Base-by-base conservation (phyloP, 345 rosid genomes). In the Syzygium aqueum region DNA sequence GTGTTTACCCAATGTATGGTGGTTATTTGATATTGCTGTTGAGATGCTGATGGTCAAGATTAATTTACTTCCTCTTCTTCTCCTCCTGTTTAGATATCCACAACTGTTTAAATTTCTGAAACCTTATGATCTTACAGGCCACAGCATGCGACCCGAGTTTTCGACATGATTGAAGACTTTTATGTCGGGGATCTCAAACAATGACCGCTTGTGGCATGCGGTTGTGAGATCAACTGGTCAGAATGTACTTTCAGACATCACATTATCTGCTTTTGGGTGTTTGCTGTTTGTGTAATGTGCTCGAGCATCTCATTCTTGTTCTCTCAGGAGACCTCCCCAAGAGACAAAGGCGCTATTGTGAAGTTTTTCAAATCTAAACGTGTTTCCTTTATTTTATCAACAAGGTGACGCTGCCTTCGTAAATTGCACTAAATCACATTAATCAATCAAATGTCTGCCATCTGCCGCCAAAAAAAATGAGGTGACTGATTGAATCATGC, bases 141-240 rank as follows among this genome's bases (percentile, higher is more conserved):
- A 40, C 99, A 97, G 88, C 98, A 96, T 84, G 96, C 94, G 0
- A 93, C 94, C 85, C 92, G 95, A 53, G 96, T 94, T 46, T 97
- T 96, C 88, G 96, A 95, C 91, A 93, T 94, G 95, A 93, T 96
- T 21, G 99, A 93, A 3, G 98, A 97, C 90, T 97, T 94, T 88
- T 94, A 90, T 90, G 90, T 97, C 63, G 98, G 96, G 43, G 91
- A 95, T 85, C 93, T 97, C 77, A 90, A 86, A 84, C 84, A 85
- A 85, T 93, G 90, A 88, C 78, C 10, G 19, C 30, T 56, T 21
- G 43, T 73, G 49, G 46, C 14, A 17, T 33, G 19, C 27, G 15
- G 56, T 19, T 43, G 51, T 59, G 15, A n/a, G 43, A 50, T 43
- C 85, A 53, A 17, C 85, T 84, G 40, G 59, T 84, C 46, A 84